Base-by-base conservation (phyloP, 805 yeast species). In the Cyberlindnera nakhonratchasimensis region DNA sequence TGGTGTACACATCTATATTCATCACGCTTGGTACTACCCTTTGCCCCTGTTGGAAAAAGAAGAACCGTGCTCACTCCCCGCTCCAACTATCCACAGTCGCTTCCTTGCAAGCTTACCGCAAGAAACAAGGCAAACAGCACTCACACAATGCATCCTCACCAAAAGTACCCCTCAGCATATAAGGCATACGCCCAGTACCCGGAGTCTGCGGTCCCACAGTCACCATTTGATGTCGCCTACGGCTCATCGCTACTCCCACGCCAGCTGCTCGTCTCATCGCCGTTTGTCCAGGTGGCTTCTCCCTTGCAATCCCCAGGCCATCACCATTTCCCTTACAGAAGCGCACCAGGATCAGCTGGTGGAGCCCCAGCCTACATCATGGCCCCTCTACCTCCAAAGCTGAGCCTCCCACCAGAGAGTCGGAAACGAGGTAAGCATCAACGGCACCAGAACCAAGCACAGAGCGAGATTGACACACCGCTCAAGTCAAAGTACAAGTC, bases 181-280 rank as follows among this genome's bases (percentile, higher is more conserved):
- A 39, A 47, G 39, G 41, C 41, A 20, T 36, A 41, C 24, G 34
- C 31, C 16, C 48, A 42, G 36, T 47, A 48, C 28, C 39, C 47
- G 10, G 34, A 45, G 38, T 34, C 37, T 8, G 41, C 47, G 5
- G 41, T 67, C 10, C 78, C 79, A 3, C 67, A 59, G 29, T 72
- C 82, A 3, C 86, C 87, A 2, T 70, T 79, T 52, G 86, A 81
- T 54, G 58, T 74, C 43, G 63, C 73, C 4, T 80, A 79, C 52
- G 80, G 83, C 8, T 73, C 77, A 5, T 73, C 81, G 12, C 69
- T 81, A 69, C 62, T 82, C 16, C 89, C 89, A 1, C 65, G 81
- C 14, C 83, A 80, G 52, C 61, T 82, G 39, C 62, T 82, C 37
- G 65, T 77, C 44, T 71, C 77, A 4, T 79, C 86, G 3, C 87